Percentiles rank a stretch among this genome's conserved stretches.
Evolutionary conservation across 139 green algal species (phyloP).

Genomic region (Coelastrella sp.): DNA sequence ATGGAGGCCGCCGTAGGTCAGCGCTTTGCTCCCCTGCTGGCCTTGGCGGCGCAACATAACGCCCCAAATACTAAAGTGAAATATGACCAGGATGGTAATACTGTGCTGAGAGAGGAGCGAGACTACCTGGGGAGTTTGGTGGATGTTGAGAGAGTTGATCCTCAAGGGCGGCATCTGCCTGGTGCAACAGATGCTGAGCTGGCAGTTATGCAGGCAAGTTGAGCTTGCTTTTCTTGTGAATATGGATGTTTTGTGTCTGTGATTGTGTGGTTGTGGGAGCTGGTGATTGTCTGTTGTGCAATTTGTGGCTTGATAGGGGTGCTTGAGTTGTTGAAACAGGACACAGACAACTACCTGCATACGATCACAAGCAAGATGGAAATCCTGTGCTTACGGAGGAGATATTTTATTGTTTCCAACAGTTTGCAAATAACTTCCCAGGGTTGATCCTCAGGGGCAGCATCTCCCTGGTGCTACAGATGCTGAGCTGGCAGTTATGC

Average conservation of each 20-base stretch:
- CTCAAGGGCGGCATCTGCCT: constrained; percentile 1
- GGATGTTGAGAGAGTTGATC: constrained; percentile 27
- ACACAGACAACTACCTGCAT: too few species aligned
- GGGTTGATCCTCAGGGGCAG: too few species aligned
- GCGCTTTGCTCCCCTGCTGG: constrained; percentile 50
- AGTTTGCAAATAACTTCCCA: too few species aligned
- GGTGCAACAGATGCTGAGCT: constrained; percentile 47
- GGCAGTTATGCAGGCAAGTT: constrained; percentile 39
- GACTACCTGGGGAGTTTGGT: constrained; percentile 62
- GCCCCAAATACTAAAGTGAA: constrained; percentile 53
- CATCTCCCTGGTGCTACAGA: not conserved
- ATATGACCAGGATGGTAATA: constrained; percentile 60
- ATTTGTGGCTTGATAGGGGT: too few species aligned
- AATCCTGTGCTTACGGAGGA: too few species aligned
- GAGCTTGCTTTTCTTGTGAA: too few species aligned
- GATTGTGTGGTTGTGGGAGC: too few species aligned
- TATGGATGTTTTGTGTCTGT: too few species aligned
- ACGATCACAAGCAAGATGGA: too few species aligned
- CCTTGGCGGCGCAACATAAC: constrained; percentile 35
- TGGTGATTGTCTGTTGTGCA: too few species aligned
- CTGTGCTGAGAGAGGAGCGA: constrained; percentile 46
- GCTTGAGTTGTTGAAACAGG: too few species aligned
- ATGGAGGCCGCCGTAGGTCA: constrained; percentile 31
- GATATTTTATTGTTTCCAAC: too few species aligned
- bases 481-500: constrained; percentile 7